Base-by-base conservation (phyloP, 2,329 filamentous ascomycete genomes). In the Ampelomyces quisqualis region DNA sequence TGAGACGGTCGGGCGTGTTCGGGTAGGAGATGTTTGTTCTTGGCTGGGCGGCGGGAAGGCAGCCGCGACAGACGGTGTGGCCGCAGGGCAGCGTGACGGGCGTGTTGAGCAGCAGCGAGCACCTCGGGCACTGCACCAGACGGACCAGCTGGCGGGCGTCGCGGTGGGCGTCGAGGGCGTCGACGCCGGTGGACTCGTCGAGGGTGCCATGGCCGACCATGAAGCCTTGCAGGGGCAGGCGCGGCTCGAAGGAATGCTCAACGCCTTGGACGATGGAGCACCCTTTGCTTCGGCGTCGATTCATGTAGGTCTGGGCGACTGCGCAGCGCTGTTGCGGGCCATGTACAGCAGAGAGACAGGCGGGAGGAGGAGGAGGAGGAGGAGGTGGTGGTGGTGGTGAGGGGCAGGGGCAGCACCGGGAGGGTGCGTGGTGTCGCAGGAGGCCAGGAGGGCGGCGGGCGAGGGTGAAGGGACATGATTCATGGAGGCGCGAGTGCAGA, bases 21-120 rank as follows among this genome's bases (percentile, higher is more conserved):
- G 88, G 89, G 65, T 91, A 95, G 2, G 88, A 85, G 43, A 95
- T 86, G 47, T 88, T 81, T 33, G 73, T 73, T 30, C 89, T 79
- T 11, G 75, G 65, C 55, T 84, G 79, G 2, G 82, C 70, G 32
- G 79, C 69, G 1, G 90, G 90, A 2, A 95, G 70, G 67, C 90
- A 96, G 34, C 68, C 66, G 57, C 78, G 82, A 70, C 90, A 96
- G 8, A 95, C 68, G 8, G 84, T 84, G 59, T 85, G 81, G 19
- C 90, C 89, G 64, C 90, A 96, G 4, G 90, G 89, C 4, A 95
- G 72, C 0, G 86, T 86, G 41, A 89, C 76, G 4, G 90, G 87
- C 7, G 80, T 75, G 31, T 70, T 74, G 20, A 93, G 73, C 1
- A 85, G 84, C 29, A 73, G 73, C 3, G 84, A 87, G 66, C 90